A percentile compares a stretch with the other conserved stretches of the same genome.
Evolutionary conservation across 345 rosid genomes (phyloP).

Genomic region (Viola odorata): DNA sequence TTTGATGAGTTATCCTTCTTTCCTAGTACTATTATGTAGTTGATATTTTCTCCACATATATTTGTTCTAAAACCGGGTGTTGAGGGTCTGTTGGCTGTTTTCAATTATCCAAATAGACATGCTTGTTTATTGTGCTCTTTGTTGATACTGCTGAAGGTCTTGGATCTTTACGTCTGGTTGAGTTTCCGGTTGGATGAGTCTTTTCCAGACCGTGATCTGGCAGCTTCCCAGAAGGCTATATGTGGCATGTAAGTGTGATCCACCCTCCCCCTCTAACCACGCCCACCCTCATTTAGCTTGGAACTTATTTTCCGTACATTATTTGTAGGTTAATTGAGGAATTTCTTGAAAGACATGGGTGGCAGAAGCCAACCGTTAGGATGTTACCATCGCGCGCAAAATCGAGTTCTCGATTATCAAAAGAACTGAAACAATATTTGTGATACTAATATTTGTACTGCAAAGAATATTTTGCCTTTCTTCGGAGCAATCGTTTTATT

Average conservation of each 20-base stretch:
- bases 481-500: not conserved
- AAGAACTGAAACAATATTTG: constrained; percentile 4
- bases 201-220: constrained; percentile 72
- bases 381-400: constrained; percentile 8
- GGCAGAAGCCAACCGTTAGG: constrained; percentile 34
- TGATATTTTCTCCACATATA: too few species aligned
- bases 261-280: not conserved
- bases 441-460: constrained; percentile 3
- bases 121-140: constrained; percentile 14
- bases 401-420: constrained; percentile 15
- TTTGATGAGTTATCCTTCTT: too few species aligned
- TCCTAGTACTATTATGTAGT: too few species aligned
- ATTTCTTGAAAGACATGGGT: constrained; percentile 56
- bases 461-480: not conserved
- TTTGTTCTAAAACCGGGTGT: too few species aligned
- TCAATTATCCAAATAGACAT: not conserved
- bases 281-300: not conserved
- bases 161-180: constrained; percentile 93
- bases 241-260: constrained; percentile 62
- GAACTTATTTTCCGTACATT: not conserved
- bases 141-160: constrained; percentile 41
- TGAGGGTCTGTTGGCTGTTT: too few species aligned
- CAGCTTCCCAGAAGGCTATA: constrained; percentile 70
- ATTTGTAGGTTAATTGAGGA: constrained; percentile 76
- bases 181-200: constrained; percentile 78